phyloP scores from a whole-genome alignment of 768 basidiomycete species.

The Naganishia vishniacii region DNA sequence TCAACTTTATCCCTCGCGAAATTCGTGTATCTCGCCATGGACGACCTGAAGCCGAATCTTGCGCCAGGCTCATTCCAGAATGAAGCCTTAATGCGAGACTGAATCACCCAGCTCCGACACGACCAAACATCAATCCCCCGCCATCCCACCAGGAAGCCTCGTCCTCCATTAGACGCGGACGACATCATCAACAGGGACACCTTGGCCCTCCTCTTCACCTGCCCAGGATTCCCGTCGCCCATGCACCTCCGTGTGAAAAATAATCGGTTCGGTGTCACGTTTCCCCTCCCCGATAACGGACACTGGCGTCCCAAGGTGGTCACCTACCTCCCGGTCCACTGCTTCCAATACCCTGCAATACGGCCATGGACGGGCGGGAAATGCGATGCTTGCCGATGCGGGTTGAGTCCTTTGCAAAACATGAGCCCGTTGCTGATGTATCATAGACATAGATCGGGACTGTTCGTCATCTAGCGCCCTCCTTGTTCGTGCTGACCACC shows the following conservation, averaged over 20 bases:
- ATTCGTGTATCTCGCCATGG: constrained; percentile 27
- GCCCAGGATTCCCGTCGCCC: constrained; percentile 21
- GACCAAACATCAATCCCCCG: neutral
- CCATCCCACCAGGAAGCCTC: constrained; percentile 19
- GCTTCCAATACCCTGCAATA: constrained; percentile 22
- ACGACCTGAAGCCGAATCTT: constrained; percentile 15
- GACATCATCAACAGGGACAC: constrained; percentile 33
- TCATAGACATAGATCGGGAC: too few relatives aligned
- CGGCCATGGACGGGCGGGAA: constrained; percentile 23
- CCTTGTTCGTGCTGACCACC: too few relatives aligned
- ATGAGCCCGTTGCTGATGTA: too few relatives aligned
- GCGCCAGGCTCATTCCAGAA: constrained; percentile 31
- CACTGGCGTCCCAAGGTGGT: constrained; percentile 30
- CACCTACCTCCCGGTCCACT: neutral
- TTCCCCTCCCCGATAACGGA: constrained; percentile 27
- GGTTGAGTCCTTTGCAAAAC: too few relatives aligned
- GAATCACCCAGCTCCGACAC: constrained; percentile 14
- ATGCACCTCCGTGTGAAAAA: constrained; percentile 33
- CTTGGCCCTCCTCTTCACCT: constrained; percentile 24
- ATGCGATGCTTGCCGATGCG: constrained; percentile 28
- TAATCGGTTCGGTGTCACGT: constrained; percentile 30
- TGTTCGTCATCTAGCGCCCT: too few relatives aligned
- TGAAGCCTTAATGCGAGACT: constrained; percentile 25
- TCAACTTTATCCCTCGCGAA: constrained; percentile 22
- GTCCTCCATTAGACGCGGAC: constrained; percentile 32